phyloP scores from a whole-genome alignment of 2,329 filamentous ascomycete genomes.

The Curvularia eragrostidis region DNA sequence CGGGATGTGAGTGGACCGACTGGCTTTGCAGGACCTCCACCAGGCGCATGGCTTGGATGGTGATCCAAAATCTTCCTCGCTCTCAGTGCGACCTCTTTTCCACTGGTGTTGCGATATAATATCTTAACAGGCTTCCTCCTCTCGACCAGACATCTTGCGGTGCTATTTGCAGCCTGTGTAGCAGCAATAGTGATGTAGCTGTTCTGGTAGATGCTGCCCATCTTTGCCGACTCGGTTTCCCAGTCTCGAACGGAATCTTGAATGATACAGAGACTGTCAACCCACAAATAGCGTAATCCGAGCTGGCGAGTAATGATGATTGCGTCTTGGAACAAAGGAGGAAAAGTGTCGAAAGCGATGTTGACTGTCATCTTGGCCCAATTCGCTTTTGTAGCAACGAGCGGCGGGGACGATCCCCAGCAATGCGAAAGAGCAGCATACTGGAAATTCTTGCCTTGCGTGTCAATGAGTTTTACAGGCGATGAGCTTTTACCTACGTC shows the following conservation, averaged over 20 bases:
- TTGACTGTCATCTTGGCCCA: slow-evolving; percentile 35
- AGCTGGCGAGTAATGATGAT: background rate
- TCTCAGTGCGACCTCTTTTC: slow-evolving; percentile 33
- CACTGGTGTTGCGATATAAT: slow-evolving; percentile 34
- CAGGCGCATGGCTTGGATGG: slow-evolving; percentile 32
- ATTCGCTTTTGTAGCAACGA: slow-evolving; percentile 39
- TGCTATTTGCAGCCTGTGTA: slow-evolving; percentile 32
- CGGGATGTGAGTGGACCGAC: slow-evolving; percentile 36
- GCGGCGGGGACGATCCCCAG: slow-evolving; percentile 35
- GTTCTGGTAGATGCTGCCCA: slow-evolving; percentile 46
- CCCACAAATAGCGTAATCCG: slow-evolving; percentile 5
- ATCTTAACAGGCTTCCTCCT: slow-evolving; percentile 38
- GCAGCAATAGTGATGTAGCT: slow-evolving; percentile 44
- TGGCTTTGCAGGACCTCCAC: slow-evolving; percentile 33
- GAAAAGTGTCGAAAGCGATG: slow-evolving; percentile 37
- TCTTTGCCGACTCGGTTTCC: slow-evolving; percentile 44
- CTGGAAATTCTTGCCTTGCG: slow-evolving; percentile 36
- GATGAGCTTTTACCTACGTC: slow-evolving; percentile 40
- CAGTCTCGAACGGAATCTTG: slow-evolving; percentile 35
- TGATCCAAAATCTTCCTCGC: slow-evolving; percentile 38
- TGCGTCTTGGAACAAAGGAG: slow-evolving; percentile 24
- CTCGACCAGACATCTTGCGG: slow-evolving; percentile 31
- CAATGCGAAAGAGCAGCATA: slow-evolving; percentile 44
- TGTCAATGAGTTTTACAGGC: slow-evolving; percentile 44
- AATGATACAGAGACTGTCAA: slow-evolving; percentile 14